Evolutionary conservation across 208 protist genomes (phyloP), one percentile per base, ranked within the genome.

Genomic region (Wallacemonas rigidus): DNA sequence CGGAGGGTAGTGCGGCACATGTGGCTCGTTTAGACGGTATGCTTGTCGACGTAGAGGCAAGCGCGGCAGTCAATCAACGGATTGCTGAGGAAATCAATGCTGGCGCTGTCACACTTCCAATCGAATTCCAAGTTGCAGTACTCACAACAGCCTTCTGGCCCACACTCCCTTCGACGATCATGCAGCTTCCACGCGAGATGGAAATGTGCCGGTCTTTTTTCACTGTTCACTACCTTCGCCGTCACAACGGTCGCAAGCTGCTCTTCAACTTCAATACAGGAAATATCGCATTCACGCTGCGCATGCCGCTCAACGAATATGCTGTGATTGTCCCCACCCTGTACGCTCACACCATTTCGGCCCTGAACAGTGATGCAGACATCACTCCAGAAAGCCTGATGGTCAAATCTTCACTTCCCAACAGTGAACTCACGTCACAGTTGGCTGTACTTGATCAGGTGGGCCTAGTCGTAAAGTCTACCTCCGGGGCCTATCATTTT

Each of bases 141-240:
- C 80, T 96, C 53, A 92, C 82, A 14, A 76, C 71, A 15, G 88
- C 83, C 38, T 77, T 89, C 56, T 93, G 88, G 87, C 89, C 88
- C 36, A 74, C 83, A 39, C 88, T 85, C 69, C 64, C 83, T 14
- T 74, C 76, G 26, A 67, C 87, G 36, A 43, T 57, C 8, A 67
- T 92, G 3, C 56, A 51, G 26, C 70, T 93, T 44, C 85, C 86
- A 14, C 64, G 71, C 1, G 55, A 63, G 39, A 91, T 96, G 87
- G 71, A 85, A 39, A 38, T 48, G 54, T 94, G 87, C 76, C 80
- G 76, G 43, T 11, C n/a, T n/a, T 57, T 81, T 6, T 93, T 96
- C 71, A 39, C 69, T 9, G 53, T 83, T 11, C 88, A 88, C 71
- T 96, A 96, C 67, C 62, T 79, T 9, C 69, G 64, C 14, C 87